phyloP scores from a whole-genome alignment of 2,329 filamentous ascomycete species.

The Lasiodiplodia sp. region DNA sequence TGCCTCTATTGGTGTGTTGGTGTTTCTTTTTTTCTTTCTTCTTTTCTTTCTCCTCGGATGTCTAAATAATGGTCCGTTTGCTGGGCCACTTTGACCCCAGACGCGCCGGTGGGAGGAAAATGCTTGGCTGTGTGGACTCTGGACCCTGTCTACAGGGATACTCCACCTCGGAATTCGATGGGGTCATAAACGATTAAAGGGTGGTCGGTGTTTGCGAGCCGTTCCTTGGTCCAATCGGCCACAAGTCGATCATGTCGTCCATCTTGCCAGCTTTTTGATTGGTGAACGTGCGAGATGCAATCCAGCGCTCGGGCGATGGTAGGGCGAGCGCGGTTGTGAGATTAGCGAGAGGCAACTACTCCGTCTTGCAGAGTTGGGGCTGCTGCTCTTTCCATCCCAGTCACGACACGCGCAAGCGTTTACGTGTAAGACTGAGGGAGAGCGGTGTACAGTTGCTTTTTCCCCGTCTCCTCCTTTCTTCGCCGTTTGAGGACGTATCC shows the following conservation, averaged over 20 bases:
- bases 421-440: background rate
- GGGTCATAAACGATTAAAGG: background rate
- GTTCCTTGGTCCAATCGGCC: background rate
- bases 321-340: background rate
- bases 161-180: background rate
- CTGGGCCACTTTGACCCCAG: background rate
- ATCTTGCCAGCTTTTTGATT: background rate
- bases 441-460: constrained; percentile 25
- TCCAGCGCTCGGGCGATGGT: background rate
- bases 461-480: background rate
- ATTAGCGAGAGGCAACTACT: background rate
- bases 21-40: background rate
- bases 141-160: background rate
- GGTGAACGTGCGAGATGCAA: background rate
- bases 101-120: no score
- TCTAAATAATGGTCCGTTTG: background rate
- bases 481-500: constrained; percentile 4
- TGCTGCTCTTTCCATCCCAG: background rate
- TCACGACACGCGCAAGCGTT: background rate
- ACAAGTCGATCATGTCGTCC: background rate
- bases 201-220: background rate
- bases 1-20: no score
- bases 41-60: background rate
- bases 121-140: background rate
- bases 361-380: no score